Evolutionary conservation across 495 filamentous ascomycete species (phyloP).

Genomic region (Articulospora tetracladia): DNA sequence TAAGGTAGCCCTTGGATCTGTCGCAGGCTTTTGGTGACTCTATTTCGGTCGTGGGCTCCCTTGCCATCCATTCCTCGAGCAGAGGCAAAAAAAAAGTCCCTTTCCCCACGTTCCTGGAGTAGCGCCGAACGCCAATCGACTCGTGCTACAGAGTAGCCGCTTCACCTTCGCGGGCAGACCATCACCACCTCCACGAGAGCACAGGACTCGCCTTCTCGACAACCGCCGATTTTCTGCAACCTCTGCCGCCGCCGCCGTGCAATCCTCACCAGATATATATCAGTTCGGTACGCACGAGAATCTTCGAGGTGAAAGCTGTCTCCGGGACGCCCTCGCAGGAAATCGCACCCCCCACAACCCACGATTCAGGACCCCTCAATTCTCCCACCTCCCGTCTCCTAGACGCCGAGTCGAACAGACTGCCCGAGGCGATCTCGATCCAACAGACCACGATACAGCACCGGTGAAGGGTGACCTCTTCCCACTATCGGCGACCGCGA

Average conservation of each 20-base stretch:
- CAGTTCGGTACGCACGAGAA: background rate
- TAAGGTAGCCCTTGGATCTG: too few species aligned
- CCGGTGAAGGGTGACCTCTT: background rate
- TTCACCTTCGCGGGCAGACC: background rate
- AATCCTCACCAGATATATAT: background rate
- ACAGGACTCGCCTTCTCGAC: background rate
- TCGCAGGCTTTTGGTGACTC: too few species aligned
- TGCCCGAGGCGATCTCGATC: background rate
- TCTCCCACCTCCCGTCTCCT: background rate
- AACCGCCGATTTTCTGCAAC: slow-evolving; percentile 5
- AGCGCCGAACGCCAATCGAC: slow-evolving; percentile 5
- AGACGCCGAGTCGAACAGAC: background rate
- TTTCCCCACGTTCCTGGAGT: slow-evolving; percentile 10
- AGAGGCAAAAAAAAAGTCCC: background rate
- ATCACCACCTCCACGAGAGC: background rate
- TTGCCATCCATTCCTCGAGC: too few species aligned
- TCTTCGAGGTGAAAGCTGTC: slow-evolving; percentile 4
- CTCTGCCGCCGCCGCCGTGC: slow-evolving; percentile 8
- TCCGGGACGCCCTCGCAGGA: background rate
- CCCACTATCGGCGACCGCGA: background rate
- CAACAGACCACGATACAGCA: background rate
- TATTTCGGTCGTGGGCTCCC: too few species aligned
- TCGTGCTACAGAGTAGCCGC: background rate
- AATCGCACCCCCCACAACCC: background rate
- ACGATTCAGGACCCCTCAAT: background rate